Evolutionary conservation across 805 yeast genomes (phyloP).

Genomic region (Ogataea paraovalis): DNA sequence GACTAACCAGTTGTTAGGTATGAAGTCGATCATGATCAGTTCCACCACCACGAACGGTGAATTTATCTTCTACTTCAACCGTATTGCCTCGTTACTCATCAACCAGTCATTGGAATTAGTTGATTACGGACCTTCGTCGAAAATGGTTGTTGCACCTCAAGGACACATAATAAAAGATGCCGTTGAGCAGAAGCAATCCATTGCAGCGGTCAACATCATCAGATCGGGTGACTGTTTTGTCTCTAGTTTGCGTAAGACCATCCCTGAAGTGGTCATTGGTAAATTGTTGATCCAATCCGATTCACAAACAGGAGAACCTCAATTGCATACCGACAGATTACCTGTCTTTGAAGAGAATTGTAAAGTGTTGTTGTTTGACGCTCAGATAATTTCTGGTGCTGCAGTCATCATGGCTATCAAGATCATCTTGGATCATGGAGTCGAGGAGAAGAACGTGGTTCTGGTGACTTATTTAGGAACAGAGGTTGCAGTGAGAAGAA

Average conservation of each 20-base stretch:
- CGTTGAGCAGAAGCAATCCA: conserved; percentile 37
- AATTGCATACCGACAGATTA: conserved; percentile 73
- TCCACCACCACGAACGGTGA: conserved; percentile 58
- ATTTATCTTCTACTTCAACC: conserved; percentile 80
- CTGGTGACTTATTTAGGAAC: conserved; percentile 73
- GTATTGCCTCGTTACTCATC: conserved; percentile 70
- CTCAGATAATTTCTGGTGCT: conserved; percentile 88
- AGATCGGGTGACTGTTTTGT: conserved; percentile 93
- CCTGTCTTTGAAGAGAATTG: conserved; percentile 40
- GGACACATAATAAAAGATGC: conserved; percentile 28
- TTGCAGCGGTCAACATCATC: conserved; percentile 74
- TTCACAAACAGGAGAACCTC: conserved; percentile 89
- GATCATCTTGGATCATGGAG: conserved; percentile 78
- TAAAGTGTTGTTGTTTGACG: conserved; percentile 71
- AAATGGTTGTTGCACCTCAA: conserved; percentile 38
- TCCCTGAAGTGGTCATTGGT: conserved; percentile 79
- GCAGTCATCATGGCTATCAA: conserved; percentile 93
- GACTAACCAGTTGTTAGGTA: conserved; percentile 66
- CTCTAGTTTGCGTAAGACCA: conserved; percentile 67
- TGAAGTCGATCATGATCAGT: conserved; percentile 66
- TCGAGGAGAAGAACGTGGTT: conserved; percentile 55
- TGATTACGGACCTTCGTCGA: conserved; percentile 30
- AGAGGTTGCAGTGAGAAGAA: conserved; percentile 69
- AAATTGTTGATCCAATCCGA: conserved; percentile 86
- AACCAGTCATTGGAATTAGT: conserved; percentile 62